Percentiles rank a stretch among this genome's conserved stretches.
Conservation (phyloP, 2,329 filamentous ascomycete genomes). For the Juglanconis juglandina region DNA sequence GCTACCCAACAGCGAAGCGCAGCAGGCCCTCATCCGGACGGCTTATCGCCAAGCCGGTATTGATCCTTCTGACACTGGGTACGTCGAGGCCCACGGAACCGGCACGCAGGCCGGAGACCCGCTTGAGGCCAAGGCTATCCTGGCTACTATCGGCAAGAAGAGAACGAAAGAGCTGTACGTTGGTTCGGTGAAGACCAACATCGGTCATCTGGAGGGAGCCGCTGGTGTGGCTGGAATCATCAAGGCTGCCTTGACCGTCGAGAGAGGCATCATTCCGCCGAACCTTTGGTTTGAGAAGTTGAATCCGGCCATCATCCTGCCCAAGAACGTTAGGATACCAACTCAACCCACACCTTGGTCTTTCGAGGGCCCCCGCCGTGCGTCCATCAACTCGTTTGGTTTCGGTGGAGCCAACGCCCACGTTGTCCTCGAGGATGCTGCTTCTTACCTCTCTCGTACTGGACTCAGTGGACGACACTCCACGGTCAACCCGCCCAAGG, state of each 20-base stretch:
- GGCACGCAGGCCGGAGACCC: conserved; percentile 38
- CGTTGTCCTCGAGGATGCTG: conserved; percentile 13
- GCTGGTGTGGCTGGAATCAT: conserved; percentile 25
- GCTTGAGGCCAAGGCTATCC: conserved; percentile 39
- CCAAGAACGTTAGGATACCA: conserved; percentile 20
- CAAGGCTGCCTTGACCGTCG: conserved; percentile 23
- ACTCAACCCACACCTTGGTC: conserved; percentile 18
- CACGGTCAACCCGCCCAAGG: neutral
- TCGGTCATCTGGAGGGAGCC: conserved; percentile 25
- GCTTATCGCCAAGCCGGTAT: conserved; percentile 30
- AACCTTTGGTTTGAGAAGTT: conserved; percentile 21
- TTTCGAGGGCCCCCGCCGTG: conserved; percentile 21
- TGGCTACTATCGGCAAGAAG: neutral
- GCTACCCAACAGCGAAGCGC: conserved; percentile 33
- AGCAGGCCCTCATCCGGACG: conserved; percentile 30
- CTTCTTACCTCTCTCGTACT: conserved; percentile 8
- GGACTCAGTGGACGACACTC: conserved; percentile 2
- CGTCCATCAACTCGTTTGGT: conserved; percentile 30
- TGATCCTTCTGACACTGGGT: conserved; percentile 20
- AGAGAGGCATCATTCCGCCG: conserved; percentile 24
- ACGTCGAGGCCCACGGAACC: conserved; percentile 33
- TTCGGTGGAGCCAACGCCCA: conserved; percentile 31
- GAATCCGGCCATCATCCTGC: conserved; percentile 22
- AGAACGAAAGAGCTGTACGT: conserved; percentile 15
- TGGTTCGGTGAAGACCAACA: conserved; percentile 26